Evolutionary conservation across 345 rosid genomes (phyloP), one percentile per base, ranked within the genome.

Genomic region (Bretschneidera sinensis): DNA sequence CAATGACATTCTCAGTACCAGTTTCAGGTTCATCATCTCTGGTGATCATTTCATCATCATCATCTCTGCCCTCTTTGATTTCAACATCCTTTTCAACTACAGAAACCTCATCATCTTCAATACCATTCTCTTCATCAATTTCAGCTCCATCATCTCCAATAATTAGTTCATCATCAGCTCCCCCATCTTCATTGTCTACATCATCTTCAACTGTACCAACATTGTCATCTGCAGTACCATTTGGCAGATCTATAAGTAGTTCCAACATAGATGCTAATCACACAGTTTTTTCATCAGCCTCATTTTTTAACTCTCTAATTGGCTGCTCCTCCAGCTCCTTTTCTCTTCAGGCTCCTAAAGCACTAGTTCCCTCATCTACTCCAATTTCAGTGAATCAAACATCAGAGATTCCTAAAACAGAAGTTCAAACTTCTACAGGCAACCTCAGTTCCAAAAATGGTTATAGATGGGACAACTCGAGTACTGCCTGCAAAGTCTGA

Each of bases 121-220:
- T 63, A 51, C 47, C 76, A 48, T 61, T 70, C 64, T 70, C 76
- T 13, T 57, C 57, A 58, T 61, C 82, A 21, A 70, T 58, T 59
- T 62, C 78, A 33, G 68, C 79, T 70, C 59, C 80, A 24, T 74
- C 82, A 52, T 70, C 81, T 74, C 65, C 79, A 52, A 58, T 60
- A 53, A 28, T 35, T 25, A 55, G 43, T 65, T n/a, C n/a, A n/a
- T 60, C 82, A 60, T 70, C 77, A 59, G 45, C 69, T 21, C 60
- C 63, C 18, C 66, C 59, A 54, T 65, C 71, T 48, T 64, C 79
- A 22, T 45, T 69, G 19, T 70, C 83, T 33, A 73, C 66, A 18
- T 33, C 70, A 18, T 54, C 78, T 67, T 59, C 84, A 47, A 21
- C 55, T 24, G 73, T 65, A 59, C 59, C 74, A 9, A 65, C 58